Evolutionary conservation across 2,329 filamentous ascomycete species (phyloP), one percentile per base, ranked within the genome.

Genomic region (Mycosphaerelloides madeirae): DNA sequence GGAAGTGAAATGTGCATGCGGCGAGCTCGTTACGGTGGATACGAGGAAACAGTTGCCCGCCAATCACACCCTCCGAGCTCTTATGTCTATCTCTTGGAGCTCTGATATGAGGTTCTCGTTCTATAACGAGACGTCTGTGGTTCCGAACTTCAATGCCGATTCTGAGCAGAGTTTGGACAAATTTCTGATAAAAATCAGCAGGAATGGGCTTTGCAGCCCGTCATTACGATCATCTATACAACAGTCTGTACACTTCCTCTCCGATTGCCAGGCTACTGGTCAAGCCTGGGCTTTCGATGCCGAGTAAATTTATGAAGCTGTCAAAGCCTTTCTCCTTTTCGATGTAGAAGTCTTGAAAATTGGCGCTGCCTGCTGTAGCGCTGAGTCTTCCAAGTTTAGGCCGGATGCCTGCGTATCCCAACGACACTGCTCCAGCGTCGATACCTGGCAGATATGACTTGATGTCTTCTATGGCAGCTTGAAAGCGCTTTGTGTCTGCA

Each of bases 201-300:
- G n/a, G n/a, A n/a, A n/a, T n/a, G n/a, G n/a, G n/a, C n/a, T n/a
- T n/a, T n/a, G n/a, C n/a, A n/a, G n/a, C 9, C 22, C 9, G 22
- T 25, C 22, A 9, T 6, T 25, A 9, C 22, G 22, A 25, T 42
- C 31, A 42, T 35, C 34, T 43, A 58, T 81, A 80, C 55, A 82
- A 52, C 39, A 82, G 60, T 1, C 57, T 63, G 54, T 79, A 68
- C 8, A 95, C 89, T 72, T 79, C 77, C 61, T 95, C 87, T 3
- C 76, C 90, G 66, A 96, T 91, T 1, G 89, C 89, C 69, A 97
- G 68, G 56, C 78, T 81, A 64, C 87, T 93, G 36, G 91, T 97
- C 65, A 97, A 68, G 3, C 91, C 91, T 0, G 91, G 91, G 66
- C 87, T 95, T 72, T 97, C 91, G 56, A 96, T 96, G 0, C 89